Base-by-base conservation (phyloP, 1,284 basidiomycete genomes). In the Inonotus obliquus region DNA sequence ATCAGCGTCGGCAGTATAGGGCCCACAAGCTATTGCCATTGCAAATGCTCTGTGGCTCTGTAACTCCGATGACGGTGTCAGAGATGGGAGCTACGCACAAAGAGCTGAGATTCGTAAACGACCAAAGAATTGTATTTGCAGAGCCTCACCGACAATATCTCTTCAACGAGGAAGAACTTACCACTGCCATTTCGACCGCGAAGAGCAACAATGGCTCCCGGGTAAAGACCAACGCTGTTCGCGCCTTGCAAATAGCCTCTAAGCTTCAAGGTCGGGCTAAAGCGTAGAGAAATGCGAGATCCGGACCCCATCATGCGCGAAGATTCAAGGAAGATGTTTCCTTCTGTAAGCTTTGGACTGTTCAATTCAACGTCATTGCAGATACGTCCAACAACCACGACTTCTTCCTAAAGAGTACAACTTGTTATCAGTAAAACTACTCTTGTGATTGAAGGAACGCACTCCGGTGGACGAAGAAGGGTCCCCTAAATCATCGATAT, bases 161-260 rank as follows among this genome's bases (percentile, higher is more conserved):
- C 94, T 27, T 85, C 84, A 0, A 90, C 95, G 14, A 86, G 80
- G 71, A 98, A 99, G 72, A 85, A 86, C 1, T 85, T 87, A 4
- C 92, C 95, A 1, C 94, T 93, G 1, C 94, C 95, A 72, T 98
- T 98, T 69, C 84, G 84, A 0, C 97, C 97, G 66, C 86, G 90
- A n/a, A 98, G 72, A 2, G 90, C 92, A 0, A 91, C 88, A 52
- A 99, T 86, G 44, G 89, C 87, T 1, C 97, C 97, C 0, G 95
- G 94, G 70, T 96, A 99, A 35, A 99, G 71, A 0, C 91, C 87
- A 21, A 89, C 76, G 0, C 86, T 85, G n/a, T 83, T 84, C 23
- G 84, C 77, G 4, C 87, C 88, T 59, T 79, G 77, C 4, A 82
- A 75, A 0, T 82, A 84, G 21, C 87, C 87, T 52, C 86, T 81